Evolutionary conservation across 805 yeast species (phyloP).

Genomic region (Crinitomyces ghanaensis): DNA sequence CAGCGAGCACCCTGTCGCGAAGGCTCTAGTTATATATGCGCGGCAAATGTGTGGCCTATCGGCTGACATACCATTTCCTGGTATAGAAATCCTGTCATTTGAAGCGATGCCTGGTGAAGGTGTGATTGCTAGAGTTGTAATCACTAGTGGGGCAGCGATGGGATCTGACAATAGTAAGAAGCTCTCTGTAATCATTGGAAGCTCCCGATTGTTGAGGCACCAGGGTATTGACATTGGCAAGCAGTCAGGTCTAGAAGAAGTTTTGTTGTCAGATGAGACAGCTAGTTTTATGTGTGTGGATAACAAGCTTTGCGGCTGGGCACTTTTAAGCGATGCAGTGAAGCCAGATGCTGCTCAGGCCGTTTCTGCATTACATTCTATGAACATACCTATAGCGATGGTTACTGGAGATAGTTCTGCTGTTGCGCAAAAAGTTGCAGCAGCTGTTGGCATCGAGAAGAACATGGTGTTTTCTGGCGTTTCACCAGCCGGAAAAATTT

Average conservation of each 20-base stretch:
- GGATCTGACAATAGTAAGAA: too few relatives aligned
- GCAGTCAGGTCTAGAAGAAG: neutral
- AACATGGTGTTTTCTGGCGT: constrained; percentile 63
- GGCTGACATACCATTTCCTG: constrained; percentile 7
- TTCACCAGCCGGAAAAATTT: constrained; percentile 66
- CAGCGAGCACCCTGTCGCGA: constrained; percentile 85
- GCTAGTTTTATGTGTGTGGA: constrained; percentile 49
- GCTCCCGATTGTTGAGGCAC: too few relatives aligned
- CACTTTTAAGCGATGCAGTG: constrained; percentile 57
- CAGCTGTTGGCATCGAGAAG: constrained; percentile 51
- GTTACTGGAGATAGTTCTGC: constrained; percentile 75
- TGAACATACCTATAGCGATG: constrained; percentile 61
- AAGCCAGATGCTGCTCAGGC: constrained; percentile 56
- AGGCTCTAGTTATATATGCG: constrained; percentile 43
- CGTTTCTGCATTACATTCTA: constrained; percentile 38
- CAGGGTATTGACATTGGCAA: constrained; percentile 4
- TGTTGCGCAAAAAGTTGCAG: constrained; percentile 56
- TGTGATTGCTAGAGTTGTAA: constrained; percentile 19
- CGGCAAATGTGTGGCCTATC: constrained; percentile 10
- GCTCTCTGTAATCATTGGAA: too few relatives aligned
- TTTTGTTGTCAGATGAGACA: constrained; percentile 29
- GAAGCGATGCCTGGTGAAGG: constrained; percentile 26
- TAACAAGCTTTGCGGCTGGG: constrained; percentile 45
- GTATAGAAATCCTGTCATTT: constrained; percentile 16
- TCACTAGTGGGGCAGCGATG: too few relatives aligned